Evolutionary conservation across 495 filamentous ascomycete species (phyloP).

Genomic region (Patellaria atrata): DNA sequence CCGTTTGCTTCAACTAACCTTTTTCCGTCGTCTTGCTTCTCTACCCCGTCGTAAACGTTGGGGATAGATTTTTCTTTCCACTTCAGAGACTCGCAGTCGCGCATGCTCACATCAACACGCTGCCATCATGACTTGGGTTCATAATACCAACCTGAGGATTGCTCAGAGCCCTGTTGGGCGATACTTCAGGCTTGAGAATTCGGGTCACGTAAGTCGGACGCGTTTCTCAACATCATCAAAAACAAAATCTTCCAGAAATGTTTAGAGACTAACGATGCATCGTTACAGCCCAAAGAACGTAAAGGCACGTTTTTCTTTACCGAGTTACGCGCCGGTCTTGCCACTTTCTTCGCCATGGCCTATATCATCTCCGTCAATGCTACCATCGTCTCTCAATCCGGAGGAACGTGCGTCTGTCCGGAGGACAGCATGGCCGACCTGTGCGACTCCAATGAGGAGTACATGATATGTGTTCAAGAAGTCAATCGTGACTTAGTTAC

Average conservation of each 20-base stretch:
- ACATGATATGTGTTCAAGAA: slow-evolving; percentile 47
- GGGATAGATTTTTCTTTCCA: no score
- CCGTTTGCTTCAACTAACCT: no score
- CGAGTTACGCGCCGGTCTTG: slow-evolving; percentile 62
- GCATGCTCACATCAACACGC: no score
- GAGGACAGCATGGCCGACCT: slow-evolving; percentile 32
- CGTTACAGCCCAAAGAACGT: slow-evolving; percentile 41
- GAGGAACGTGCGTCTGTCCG: slow-evolving; percentile 65
- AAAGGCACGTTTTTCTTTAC: slow-evolving; percentile 68
- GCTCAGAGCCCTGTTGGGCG: slow-evolving; percentile 47
- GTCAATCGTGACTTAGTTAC: slow-evolving; percentile 65
- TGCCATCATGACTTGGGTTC: slow-evolving; percentile 35
- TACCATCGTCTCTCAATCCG: slow-evolving; percentile 48
- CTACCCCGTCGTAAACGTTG: no score
- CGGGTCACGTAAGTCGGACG: slow-evolving; percentile 56
- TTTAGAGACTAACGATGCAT: slow-evolving; percentile 1
- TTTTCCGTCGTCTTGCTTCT: no score
- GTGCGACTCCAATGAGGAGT: slow-evolving; percentile 43
- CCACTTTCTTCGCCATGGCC: slow-evolving; percentile 80
- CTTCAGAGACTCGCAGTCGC: no score
- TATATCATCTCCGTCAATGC: slow-evolving; percentile 63
- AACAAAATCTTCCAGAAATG: background rate
- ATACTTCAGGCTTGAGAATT: slow-evolving; percentile 62
- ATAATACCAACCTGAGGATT: slow-evolving; percentile 38
- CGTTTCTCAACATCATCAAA: no score